Percentiles rank a stretch among this genome's conserved stretches.
phyloP scores from a whole-genome alignment of 768 basidiomycete genomes.

The Polyporus arcularius region DNA sequence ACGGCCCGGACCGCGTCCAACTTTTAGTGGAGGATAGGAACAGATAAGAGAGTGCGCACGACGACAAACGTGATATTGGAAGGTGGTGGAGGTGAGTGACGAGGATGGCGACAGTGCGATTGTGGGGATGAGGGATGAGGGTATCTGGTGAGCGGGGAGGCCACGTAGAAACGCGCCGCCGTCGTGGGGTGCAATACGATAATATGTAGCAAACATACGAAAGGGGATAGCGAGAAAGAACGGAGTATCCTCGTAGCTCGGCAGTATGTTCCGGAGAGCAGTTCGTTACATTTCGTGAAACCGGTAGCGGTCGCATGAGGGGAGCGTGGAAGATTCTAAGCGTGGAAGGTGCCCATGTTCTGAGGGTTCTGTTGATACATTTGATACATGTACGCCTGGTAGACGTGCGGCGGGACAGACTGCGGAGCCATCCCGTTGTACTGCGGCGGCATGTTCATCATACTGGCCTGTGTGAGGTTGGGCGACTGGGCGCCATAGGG shows the following conservation, averaged over 20 bases:
- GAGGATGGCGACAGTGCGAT: neutral
- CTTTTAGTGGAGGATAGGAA: conserved; percentile 20
- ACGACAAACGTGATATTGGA: conserved; percentile 17
- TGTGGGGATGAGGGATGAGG: conserved; percentile 15
- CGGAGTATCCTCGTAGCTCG: conserved; percentile 23
- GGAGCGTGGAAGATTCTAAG: conserved; percentile 28
- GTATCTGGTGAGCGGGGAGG: conserved; percentile 10
- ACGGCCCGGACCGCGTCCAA: conserved; percentile 20
- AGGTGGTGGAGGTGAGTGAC: conserved; percentile 1
- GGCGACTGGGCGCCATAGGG: conserved; percentile 66
- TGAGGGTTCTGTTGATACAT: conserved; percentile 75
- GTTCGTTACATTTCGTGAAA: conserved; percentile 25
- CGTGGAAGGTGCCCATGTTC: conserved; percentile 73
- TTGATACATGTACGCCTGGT: conserved; percentile 84
- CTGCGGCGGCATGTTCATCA: conserved; percentile 68
- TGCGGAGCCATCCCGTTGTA: conserved; percentile 61
- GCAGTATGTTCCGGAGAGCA: conserved; percentile 21
- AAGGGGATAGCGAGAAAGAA: conserved; percentile 13
- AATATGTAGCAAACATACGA: conserved; percentile 16
- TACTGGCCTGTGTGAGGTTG: conserved; percentile 53
- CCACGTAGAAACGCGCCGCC: neutral
- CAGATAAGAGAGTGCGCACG: conserved; percentile 22
- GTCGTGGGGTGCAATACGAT: conserved; percentile 15
- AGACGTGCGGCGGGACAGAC: conserved; percentile 65
- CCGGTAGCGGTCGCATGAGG: conserved; percentile 20